Evolutionary conservation across 2,329 filamentous ascomycete genomes (phyloP).

Genomic region (Paecilomyces dactylethromorphus): DNA sequence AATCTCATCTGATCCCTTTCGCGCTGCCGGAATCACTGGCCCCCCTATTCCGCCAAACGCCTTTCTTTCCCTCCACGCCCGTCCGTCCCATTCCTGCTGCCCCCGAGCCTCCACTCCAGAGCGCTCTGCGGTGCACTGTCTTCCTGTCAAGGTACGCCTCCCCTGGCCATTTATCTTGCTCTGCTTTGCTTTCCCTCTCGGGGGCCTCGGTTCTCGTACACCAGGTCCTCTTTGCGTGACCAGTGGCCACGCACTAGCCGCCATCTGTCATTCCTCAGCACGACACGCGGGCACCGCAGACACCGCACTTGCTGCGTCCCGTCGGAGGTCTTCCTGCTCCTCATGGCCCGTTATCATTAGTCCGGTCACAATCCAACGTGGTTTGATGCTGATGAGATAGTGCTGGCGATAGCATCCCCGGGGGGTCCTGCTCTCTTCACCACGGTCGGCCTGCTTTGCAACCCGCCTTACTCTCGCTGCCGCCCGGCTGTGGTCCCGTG

Average conservation of each 20-base stretch:
- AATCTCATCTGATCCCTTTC: slow-evolving; percentile 7
- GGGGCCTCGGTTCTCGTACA: slow-evolving; percentile 1
- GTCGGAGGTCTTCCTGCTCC: not conserved
- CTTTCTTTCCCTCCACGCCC: slow-evolving; percentile 13
- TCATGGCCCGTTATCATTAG: not conserved
- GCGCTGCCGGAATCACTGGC: slow-evolving; percentile 5
- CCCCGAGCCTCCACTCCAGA: slow-evolving; percentile 21
- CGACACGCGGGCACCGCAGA: slow-evolving; percentile 10
- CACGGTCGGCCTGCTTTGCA: not conserved
- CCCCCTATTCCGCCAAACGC: not conserved
- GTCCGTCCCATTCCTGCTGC: slow-evolving; percentile 16
- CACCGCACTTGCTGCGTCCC: not conserved
- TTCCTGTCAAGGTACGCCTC: slow-evolving; percentile 17
- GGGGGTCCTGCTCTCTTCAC: slow-evolving; percentile 1
- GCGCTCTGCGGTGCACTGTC: slow-evolving; percentile 13
- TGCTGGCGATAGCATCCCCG: not conserved
- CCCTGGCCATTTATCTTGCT: slow-evolving; percentile 8
- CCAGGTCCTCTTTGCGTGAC: slow-evolving; percentile 12
- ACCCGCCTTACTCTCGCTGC: slow-evolving; percentile 5
- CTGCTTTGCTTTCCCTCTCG: slow-evolving; percentile 8
- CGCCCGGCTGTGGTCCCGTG: slow-evolving; percentile 19
- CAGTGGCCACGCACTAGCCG: slow-evolving; percentile 21
- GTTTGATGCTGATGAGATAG: not conserved
- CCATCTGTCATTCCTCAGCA: slow-evolving; percentile 14
- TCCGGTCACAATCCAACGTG: not conserved